Evolutionary conservation across 2,329 filamentous ascomycete species (phyloP).

Genomic region (Ophiostoma sp.): DNA sequence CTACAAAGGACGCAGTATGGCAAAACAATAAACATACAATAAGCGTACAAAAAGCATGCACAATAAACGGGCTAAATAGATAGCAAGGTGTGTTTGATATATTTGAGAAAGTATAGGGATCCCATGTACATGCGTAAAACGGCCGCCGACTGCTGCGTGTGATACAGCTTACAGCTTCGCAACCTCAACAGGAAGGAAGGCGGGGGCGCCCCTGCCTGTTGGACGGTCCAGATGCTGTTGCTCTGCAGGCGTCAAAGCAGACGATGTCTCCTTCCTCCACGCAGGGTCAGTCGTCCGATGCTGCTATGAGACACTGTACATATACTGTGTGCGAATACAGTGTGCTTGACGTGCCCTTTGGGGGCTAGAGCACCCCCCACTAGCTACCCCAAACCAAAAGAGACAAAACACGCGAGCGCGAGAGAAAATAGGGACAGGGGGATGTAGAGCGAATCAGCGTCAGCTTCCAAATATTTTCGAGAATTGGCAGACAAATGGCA

Average conservation of each 20-base stretch:
- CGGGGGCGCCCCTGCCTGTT: background rate
- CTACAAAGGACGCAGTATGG: background rate
- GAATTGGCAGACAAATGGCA: background rate
- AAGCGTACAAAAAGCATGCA: background rate
- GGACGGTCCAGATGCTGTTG: background rate
- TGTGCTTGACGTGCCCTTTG: background rate
- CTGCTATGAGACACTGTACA: background rate
- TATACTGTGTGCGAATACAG: background rate
- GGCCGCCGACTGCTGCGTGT: background rate
- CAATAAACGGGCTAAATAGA: background rate
- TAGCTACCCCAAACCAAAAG: constrained; percentile 16
- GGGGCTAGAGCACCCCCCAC: background rate
- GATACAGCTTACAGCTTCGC: constrained; percentile 1
- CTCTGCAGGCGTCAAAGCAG: background rate
- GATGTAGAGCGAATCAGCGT: background rate
- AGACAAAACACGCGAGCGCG: constrained; percentile 20
- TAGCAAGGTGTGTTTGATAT: background rate
- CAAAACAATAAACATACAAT: background rate
- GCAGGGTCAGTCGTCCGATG: background rate
- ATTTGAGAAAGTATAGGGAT: background rate
- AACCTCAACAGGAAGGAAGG: background rate
- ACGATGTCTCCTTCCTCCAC: constrained; percentile 11
- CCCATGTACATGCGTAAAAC: no score
- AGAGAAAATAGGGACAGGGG: constrained; percentile 9
- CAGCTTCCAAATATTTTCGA: background rate